Base-by-base conservation (phyloP, 1,284 basidiomycete genomes). In the Xerocomus minutiporus region DNA sequence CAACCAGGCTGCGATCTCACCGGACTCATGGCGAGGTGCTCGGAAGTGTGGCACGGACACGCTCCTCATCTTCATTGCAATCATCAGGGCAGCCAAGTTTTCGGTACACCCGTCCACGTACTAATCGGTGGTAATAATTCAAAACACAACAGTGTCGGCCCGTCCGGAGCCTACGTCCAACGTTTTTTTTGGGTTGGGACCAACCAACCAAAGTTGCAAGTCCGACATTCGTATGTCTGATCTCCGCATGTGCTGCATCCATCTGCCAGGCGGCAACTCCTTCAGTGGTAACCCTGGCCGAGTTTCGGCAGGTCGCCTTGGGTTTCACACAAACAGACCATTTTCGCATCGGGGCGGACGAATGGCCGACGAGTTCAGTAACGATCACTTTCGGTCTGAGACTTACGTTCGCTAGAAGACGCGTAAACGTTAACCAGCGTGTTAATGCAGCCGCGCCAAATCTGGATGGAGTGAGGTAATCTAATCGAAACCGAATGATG, bases 381-480 rank as follows among this genome's bases (percentile, higher is more conserved):
- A 46, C 51, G 17, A 46, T 31, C 28, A 8, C 28, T 29, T 8
- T 29, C 28, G 1, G 8, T 9, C 23, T 26, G 28, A 9, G 43
- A 48, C 39, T 60, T 57, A 62, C 54, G 58, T 60, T 41, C 11
- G 15, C 34, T 36, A 38, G 39, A 13, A 38, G 39, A 38, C 23
- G 50, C 20, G 40, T 32, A 23, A 57, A 57, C 50, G 43, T 54
- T 42, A 41, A 58, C 31, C 25, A 23, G 12, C 13, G 23, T 25
- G 20, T 42, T 29, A 46, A 28, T 3, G 31, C 20, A 35, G 13
- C n/a, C 23, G 42, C 26, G 20, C 23, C 34, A 17, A 56, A 38
- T 48, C 25, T 48, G 9, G 48, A 35, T 13, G n/a, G 39, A 23
- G 51, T 60, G 58, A 47, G 38, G 56, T 60, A 63, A 62, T 51